phyloP scores from a whole-genome alignment of 2,329 filamentous ascomycete species.

The Cordyceps fumosorosea region DNA sequence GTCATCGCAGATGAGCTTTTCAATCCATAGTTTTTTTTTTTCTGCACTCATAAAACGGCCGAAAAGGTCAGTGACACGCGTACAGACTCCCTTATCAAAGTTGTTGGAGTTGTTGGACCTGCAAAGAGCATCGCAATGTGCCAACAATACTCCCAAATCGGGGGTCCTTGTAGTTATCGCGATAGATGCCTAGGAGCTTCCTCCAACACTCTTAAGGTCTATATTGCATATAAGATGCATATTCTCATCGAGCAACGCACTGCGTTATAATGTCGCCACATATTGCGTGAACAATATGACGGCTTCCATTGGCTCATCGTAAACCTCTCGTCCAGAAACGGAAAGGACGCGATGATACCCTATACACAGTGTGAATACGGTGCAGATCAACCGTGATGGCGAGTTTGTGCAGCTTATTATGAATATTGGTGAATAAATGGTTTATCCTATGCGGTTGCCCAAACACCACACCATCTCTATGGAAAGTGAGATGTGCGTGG shows the following conservation, averaged over 20 bases:
- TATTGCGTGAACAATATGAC: constrained; percentile 1
- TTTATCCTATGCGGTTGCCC: not conserved
- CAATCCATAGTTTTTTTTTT: too few species aligned
- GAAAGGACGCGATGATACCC: constrained; percentile 9
- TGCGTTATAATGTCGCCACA: not conserved
- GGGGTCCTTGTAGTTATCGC: too few species aligned
- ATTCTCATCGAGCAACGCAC: not conserved
- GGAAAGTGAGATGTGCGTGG: not conserved
- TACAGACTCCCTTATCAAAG: too few species aligned
- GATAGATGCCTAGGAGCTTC: not conserved
- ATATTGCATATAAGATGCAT: not conserved
- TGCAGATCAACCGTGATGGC: not conserved
- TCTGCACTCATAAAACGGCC: too few species aligned
- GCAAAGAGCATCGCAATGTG: too few species aligned
- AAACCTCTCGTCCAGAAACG: not conserved
- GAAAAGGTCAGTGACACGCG: too few species aligned
- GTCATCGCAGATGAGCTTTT: too few species aligned
- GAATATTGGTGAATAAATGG: too few species aligned
- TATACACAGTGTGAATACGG: constrained; percentile 5
- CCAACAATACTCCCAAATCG: too few species aligned
- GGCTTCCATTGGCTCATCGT: not conserved
- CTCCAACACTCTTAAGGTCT: not conserved
- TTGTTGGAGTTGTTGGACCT: too few species aligned
- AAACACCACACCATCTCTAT: too few species aligned
- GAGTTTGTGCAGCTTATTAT: too few species aligned